A percentile compares a stretch with the other conserved stretches of the same genome.
Conservation (phyloP, 2,329 filamentous ascomycete genomes). For the Trichoderma aggressivum region DNA sequence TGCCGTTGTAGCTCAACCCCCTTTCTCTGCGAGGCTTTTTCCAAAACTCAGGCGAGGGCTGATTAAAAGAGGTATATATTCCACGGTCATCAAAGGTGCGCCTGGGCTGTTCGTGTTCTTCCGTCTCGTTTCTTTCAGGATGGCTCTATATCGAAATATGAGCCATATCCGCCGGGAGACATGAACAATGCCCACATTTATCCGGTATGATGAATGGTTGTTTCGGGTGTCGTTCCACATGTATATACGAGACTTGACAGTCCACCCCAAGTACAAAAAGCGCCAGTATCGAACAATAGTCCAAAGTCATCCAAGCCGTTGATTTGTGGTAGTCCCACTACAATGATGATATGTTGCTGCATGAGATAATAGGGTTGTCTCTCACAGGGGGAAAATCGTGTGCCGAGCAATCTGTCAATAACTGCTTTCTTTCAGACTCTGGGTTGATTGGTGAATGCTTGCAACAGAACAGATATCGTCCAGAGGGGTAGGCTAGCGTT, state of each 20-base stretch:
- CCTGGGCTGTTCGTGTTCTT: not conserved
- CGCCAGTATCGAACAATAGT: conserved; percentile 31
- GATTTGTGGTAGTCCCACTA: conserved; percentile 29
- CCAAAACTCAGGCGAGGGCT: conserved; percentile 1
- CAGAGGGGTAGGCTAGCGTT: not conserved
- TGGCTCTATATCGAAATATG: not conserved
- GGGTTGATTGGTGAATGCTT: not conserved
- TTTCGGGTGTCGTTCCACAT: conserved; percentile 29
- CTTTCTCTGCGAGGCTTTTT: conserved; percentile 4
- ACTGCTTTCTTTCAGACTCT: not conserved
- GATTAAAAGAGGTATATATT: conserved; percentile 6
- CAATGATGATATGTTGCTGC: conserved; percentile 24
- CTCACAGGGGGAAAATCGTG: not conserved
- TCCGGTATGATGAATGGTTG: conserved; percentile 37
- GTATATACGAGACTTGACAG: conserved; percentile 33
- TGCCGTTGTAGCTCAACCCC: conserved; percentile 10
- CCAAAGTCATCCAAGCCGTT: conserved; percentile 31
- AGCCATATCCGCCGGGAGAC: not conserved
- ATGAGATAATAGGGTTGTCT: conserved; percentile 19
- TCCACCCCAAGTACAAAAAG: conserved; percentile 30
- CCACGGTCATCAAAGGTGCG: not conserved
- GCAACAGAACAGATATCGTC: not conserved
- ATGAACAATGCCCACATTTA: conserved; percentile 46
- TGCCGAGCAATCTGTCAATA: not conserved
- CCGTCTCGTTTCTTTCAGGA: not conserved